These are phyloP conservation scores for Paxillus involutus DNA, from an alignment of 768 basidiomycete genomes.

Conservation along the genomic window DNA sequence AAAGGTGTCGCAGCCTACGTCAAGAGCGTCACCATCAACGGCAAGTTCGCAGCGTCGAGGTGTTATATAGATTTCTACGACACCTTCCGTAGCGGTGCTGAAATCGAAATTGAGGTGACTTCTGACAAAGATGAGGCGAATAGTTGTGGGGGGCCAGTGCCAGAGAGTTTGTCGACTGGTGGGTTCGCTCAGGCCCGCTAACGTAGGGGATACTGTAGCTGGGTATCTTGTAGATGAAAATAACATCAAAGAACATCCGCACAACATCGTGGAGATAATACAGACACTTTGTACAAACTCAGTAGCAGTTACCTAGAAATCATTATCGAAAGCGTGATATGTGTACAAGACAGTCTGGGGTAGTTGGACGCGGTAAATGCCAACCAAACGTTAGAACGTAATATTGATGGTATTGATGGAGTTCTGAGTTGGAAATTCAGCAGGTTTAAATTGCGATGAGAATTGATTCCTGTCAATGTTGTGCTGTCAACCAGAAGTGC, in stretches of 20 bases:
- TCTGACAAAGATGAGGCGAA: constrained; percentile 53
- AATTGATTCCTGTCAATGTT: constrained; percentile 20
- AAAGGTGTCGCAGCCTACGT: constrained; percentile 60
- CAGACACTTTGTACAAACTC: constrained; percentile 11
- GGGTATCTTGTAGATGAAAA: constrained; percentile 8
- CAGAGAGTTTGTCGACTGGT: constrained; percentile 64
- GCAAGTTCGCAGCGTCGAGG: constrained; percentile 43
- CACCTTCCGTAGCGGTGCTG: constrained; percentile 60
- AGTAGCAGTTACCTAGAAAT: constrained; percentile 15
- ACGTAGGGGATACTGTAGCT: neutral
- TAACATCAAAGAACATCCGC: constrained; percentile 11
- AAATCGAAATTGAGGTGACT: constrained; percentile 63
- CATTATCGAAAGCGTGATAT: constrained; percentile 7
- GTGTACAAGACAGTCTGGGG: neutral
- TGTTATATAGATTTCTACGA: constrained; percentile 77
- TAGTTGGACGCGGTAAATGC: neutral
- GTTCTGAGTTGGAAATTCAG: constrained; percentile 5
- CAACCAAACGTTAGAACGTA: constrained; percentile 16
- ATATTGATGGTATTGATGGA: constrained; percentile 14
- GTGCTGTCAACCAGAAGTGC: constrained; percentile 2
- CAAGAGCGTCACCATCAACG: constrained; percentile 59
- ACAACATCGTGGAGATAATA: constrained; percentile 8
- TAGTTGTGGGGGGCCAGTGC: constrained; percentile 51
- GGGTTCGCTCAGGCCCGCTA: constrained; percentile 45
- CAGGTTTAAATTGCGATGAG: neutral